These are phyloP conservation scores for Polymyxa betae DNA, from an alignment of 208 protist genomes.

Conservation along the genomic window DNA sequence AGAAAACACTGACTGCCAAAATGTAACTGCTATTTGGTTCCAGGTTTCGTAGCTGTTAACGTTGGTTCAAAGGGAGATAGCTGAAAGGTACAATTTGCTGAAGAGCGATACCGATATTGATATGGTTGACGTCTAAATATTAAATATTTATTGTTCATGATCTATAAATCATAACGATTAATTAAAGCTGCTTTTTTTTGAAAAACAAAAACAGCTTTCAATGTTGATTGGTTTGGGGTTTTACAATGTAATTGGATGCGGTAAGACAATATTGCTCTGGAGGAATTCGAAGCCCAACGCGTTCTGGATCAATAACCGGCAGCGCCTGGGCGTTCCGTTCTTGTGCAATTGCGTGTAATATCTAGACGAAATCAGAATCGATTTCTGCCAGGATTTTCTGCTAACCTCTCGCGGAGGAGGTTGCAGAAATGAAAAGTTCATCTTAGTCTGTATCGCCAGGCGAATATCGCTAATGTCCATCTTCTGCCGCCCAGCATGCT, in stretches of 20 bases:
- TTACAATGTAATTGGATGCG: conserved; percentile 10
- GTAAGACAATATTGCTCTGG: neutral
- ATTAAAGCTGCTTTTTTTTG: too few relatives aligned
- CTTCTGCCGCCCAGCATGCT: conserved; percentile 7
- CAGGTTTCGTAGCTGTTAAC: too few relatives aligned
- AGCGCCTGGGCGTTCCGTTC: conserved; percentile 3
- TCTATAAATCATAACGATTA: too few relatives aligned
- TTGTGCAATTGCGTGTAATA: neutral
- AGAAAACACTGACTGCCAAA: neutral
- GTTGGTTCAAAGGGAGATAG: too few relatives aligned
- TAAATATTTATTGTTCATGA: too few relatives aligned
- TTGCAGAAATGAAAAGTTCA: conserved; percentile 33
- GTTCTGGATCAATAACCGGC: conserved; percentile 45
- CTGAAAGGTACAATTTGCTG: too few relatives aligned
- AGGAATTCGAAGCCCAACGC: conserved; percentile 13
- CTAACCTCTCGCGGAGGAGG: conserved; percentile 9
- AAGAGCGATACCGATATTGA: too few relatives aligned
- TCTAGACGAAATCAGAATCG: neutral
- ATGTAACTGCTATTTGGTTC: neutral
- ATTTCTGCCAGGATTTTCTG: neutral
- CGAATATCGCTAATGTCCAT: conserved; percentile 45
- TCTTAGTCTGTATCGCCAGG: conserved; percentile 51
- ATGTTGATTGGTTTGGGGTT: neutral
- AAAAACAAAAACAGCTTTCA: neutral
- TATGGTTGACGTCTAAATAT: too few relatives aligned